Evolutionary conservation across 169 alveolate genomes (phyloP).

Genomic region (Cryptosporidium canis): DNA sequence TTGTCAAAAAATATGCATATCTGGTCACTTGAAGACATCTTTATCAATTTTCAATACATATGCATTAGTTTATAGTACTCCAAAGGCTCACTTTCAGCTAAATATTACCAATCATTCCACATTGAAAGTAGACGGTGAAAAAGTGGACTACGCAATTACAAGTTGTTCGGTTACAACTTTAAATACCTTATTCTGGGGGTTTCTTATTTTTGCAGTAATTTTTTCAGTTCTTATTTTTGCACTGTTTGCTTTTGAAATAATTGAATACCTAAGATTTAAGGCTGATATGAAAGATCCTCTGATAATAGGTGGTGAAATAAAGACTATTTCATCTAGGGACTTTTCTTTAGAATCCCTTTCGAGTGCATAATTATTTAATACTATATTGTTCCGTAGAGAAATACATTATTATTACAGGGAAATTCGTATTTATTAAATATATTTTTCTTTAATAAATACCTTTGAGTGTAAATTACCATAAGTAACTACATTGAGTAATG

Average conservation of each 20-base stretch:
- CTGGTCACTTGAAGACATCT: neutral
- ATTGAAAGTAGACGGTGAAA: slow-evolving; percentile 6
- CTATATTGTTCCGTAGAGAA: neutral
- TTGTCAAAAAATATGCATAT: slow-evolving; percentile 50
- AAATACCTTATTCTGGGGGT: slow-evolving; percentile 36
- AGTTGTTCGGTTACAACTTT: slow-evolving; percentile 41
- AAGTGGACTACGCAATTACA: slow-evolving; percentile 11
- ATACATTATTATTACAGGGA: neutral
- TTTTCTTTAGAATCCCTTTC: slow-evolving; percentile 40
- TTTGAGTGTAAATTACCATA: too few species aligned
- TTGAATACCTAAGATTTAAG: slow-evolving; percentile 53
- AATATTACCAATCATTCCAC: slow-evolving; percentile 22
- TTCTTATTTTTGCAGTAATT: slow-evolving; percentile 6
- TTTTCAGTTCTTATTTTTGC: slow-evolving; percentile 38
- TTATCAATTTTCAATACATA: slow-evolving; percentile 9
- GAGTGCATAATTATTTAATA: neutral
- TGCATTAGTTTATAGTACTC: slow-evolving; percentile 37
- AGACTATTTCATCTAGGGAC: slow-evolving; percentile 39
- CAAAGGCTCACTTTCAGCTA: neutral
- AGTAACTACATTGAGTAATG: too few species aligned
- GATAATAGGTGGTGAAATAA: slow-evolving; percentile 64
- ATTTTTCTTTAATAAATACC: too few species aligned
- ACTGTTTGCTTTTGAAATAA: slow-evolving; percentile 19
- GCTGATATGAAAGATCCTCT: slow-evolving; percentile 69
- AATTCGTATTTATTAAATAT: neutral